phyloP scores from a whole-genome alignment of 169 alveolate genomes.

The Cryptosporidium sp. region DNA sequence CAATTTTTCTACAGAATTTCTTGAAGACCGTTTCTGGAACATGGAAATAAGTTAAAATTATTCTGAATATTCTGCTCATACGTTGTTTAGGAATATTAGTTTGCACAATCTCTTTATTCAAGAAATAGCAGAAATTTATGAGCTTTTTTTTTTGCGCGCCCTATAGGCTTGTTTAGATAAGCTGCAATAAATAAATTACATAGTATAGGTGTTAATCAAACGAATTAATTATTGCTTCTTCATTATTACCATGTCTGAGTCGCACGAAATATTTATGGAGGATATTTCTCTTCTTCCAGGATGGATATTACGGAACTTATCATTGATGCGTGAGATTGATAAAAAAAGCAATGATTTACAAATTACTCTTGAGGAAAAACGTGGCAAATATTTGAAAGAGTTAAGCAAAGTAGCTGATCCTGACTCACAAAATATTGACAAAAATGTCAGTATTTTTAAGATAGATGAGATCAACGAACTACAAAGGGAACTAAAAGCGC shows the following conservation, averaged over 20 bases:
- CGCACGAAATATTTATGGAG: slow-evolving; percentile 54
- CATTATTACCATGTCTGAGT: slow-evolving; percentile 36
- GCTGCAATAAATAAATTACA: not conserved
- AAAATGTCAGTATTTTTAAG: not conserved
- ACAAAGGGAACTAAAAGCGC: slow-evolving; percentile 39
- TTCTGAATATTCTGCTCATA: not conserved
- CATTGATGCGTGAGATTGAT: slow-evolving; percentile 70
- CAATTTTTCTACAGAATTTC: slow-evolving; percentile 51
- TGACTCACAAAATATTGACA: not conserved
- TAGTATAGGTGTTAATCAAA: not conserved
- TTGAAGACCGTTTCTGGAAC: slow-evolving; percentile 42
- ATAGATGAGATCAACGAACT: slow-evolving; percentile 33
- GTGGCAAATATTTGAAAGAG: slow-evolving; percentile 14
- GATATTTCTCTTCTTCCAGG: slow-evolving; percentile 75
- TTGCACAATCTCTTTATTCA: not conserved
- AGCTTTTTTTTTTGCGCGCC: slow-evolving; percentile 2
- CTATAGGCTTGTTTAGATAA: not conserved
- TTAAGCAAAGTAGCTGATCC: not conserved
- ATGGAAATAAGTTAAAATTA: not conserved
- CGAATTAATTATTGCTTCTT: not conserved
- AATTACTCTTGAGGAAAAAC: slow-evolving; percentile 22
- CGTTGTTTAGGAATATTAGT: not conserved
- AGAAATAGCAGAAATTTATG: not conserved
- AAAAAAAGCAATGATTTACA: slow-evolving; percentile 46
- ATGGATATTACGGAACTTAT: slow-evolving; percentile 69